Conservation (phyloP, 768 basidiomycete species). For the Pleurotus tuoliensis region DNA sequence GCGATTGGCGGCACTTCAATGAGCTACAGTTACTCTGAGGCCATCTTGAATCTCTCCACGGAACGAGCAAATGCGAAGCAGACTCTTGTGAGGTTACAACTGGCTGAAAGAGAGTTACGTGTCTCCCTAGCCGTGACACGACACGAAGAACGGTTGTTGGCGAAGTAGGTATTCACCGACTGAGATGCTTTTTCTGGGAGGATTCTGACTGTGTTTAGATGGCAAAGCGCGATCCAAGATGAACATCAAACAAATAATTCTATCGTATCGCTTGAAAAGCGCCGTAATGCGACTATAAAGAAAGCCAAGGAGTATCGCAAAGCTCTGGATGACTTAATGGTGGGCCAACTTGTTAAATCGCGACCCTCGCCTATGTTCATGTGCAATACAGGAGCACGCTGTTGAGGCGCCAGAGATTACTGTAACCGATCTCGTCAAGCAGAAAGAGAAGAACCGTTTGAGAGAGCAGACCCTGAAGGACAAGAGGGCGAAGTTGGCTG, state of each 20-base stretch:
- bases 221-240: conserved; percentile 26
- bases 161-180: conserved; percentile 26
- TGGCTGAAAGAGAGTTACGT: conserved; percentile 34
- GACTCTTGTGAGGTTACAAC: conserved; percentile 27
- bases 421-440: conserved; percentile 32
- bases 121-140: conserved; percentile 26
- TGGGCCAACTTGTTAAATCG: conserved; percentile 12
- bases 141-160: conserved; percentile 33
- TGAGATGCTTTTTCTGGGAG: background rate
- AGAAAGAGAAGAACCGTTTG: conserved; percentile 33
- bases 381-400: conserved; percentile 22
- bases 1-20: no score
- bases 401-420: conserved; percentile 28
- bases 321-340: conserved; percentile 31
- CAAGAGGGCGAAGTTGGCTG: conserved; percentile 40
- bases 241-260: conserved; percentile 22
- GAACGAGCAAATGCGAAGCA: conserved; percentile 27
- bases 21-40: conserved; percentile 30
- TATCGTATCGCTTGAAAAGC: conserved; percentile 29
- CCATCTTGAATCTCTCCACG: conserved; percentile 29
- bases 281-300: conserved; percentile 34
- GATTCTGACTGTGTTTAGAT: conserved; percentile 21
- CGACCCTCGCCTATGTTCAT: background rate
- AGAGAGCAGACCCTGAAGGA: conserved; percentile 35
- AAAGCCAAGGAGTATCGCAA: conserved; percentile 47